phyloP scores from a whole-genome alignment of 2,329 filamentous ascomycete genomes.

The Trichoderma sp. region DNA sequence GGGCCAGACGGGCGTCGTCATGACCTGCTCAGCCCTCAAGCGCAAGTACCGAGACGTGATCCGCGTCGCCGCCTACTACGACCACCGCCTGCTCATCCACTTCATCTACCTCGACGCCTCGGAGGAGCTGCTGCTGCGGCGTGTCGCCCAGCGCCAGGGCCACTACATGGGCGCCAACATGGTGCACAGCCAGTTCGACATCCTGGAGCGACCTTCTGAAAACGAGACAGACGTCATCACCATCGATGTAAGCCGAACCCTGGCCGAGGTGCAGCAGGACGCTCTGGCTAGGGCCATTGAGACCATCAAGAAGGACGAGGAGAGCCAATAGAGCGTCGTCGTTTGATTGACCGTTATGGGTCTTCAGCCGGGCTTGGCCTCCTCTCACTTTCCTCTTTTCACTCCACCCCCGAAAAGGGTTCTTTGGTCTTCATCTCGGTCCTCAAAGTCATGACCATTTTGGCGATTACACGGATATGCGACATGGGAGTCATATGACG shows the following conservation, averaged over 20 bases:
- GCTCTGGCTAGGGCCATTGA: constrained; percentile 60
- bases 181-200: constrained; percentile 89
- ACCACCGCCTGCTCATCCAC: constrained; percentile 74
- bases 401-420: too few relatives aligned
- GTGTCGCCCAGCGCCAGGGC: constrained; percentile 72
- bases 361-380: neutral
- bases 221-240: constrained; percentile 73
- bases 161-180: constrained; percentile 97
- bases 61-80: constrained; percentile 75
- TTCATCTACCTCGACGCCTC: constrained; percentile 88
- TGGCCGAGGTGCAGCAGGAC: constrained; percentile 62
- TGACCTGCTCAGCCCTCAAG: constrained; percentile 95
- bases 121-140: constrained; percentile 72
- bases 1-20: constrained; percentile 74
- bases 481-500: constrained; percentile 12
- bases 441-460: neutral
- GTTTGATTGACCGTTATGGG: neutral
- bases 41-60: constrained; percentile 95
- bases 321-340: constrained; percentile 29
- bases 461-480: constrained; percentile 12
- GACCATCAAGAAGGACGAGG: constrained; percentile 47
- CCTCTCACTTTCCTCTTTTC: neutral
- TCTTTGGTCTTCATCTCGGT: neutral
- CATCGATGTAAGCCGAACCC: constrained; percentile 65
- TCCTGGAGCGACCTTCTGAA: constrained; percentile 76